Percentiles rank a stretch among this genome's conserved stretches.
phyloP scores from a whole-genome alignment of 805 yeast species.

The Schizosaccharomyces lindneri region DNA sequence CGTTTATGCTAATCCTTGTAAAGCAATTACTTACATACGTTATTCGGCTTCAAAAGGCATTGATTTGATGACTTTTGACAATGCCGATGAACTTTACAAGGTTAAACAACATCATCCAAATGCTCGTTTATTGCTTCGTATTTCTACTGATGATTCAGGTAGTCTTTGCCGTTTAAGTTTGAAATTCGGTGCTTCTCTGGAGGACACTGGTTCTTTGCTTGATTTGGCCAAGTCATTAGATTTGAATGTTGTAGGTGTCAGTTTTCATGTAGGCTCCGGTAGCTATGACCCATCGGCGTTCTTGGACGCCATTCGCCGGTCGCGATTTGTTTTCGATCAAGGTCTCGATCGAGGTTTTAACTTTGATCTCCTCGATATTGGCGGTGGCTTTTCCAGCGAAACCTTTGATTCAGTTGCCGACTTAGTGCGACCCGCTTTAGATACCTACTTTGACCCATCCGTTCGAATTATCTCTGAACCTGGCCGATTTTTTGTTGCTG shows the following conservation, averaged over 20 bases:
- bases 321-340: slow-evolving; percentile 38
- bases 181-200: slow-evolving; percentile 63
- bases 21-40: slow-evolving; percentile 58
- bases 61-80: slow-evolving; percentile 68
- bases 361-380: slow-evolving; percentile 50
- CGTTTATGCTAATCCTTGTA: slow-evolving; percentile 85
- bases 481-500: slow-evolving; percentile 70
- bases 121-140: slow-evolving; percentile 49
- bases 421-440: slow-evolving; percentile 31
- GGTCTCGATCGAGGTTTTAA: slow-evolving; percentile 24
- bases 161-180: slow-evolving; percentile 71
- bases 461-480: slow-evolving; percentile 64
- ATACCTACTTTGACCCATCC: slow-evolving; percentile 31
- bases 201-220: slow-evolving; percentile 29
- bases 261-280: slow-evolving; percentile 92
- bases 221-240: slow-evolving; percentile 34
- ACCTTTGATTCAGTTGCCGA: slow-evolving; percentile 32
- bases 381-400: slow-evolving; percentile 66
- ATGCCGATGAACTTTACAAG: slow-evolving; percentile 60
- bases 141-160: slow-evolving; percentile 67
- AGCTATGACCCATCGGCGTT: slow-evolving; percentile 48
- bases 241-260: slow-evolving; percentile 55
- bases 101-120: slow-evolving; percentile 40
- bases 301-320: slow-evolving; percentile 44
- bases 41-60: slow-evolving; percentile 36